phyloP scores from a whole-genome alignment of 495 filamentous ascomycete species.

The Pyrenopolyporus hunteri region DNA sequence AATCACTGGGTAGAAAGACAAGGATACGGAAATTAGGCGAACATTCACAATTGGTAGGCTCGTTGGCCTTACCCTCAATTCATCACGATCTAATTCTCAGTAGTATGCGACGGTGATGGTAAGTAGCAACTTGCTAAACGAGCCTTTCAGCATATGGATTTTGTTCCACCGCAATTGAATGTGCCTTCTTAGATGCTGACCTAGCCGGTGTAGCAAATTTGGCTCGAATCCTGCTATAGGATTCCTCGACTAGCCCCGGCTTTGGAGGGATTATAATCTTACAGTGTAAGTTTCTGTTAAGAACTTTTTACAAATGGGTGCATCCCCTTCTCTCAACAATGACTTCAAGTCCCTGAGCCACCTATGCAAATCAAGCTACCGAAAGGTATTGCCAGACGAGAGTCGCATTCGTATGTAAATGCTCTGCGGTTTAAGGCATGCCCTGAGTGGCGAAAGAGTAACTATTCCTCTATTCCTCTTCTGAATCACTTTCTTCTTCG shows the following conservation, averaged over 20 bases:
- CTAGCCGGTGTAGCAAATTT: background rate
- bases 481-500: constrained; percentile 43
- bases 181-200: too few species aligned
- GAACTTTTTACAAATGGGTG: background rate
- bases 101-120: background rate
- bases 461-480: constrained; percentile 35
- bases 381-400: background rate
- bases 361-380: background rate
- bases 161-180: background rate
- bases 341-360: background rate
- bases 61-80: background rate
- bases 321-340: background rate
- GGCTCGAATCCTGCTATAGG: background rate
- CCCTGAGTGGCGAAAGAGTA: background rate
- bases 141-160: background rate
- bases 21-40: background rate
- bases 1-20: too few species aligned
- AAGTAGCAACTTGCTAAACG: background rate
- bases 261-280: constrained; percentile 21
- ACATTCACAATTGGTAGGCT: background rate
- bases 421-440: background rate
- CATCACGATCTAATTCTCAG: background rate
- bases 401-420: background rate
- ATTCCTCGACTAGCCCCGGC: background rate
- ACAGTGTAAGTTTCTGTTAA: constrained; percentile 12